Conservation (phyloP, 2,329 filamentous ascomycete species). For the Alternaria gaisen region DNA sequence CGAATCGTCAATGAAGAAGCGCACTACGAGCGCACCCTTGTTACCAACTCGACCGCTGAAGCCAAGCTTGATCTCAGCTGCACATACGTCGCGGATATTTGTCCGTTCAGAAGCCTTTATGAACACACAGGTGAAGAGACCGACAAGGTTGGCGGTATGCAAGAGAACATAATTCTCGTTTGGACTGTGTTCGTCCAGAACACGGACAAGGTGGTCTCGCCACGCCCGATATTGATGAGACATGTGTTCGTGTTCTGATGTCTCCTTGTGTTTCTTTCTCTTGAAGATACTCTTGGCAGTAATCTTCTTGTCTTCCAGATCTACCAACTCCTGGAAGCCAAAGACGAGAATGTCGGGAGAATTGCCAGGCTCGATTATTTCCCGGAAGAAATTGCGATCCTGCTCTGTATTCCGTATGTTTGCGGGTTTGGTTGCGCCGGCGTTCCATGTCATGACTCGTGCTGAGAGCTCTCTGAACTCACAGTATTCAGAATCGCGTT, state of each 20-base stretch:
- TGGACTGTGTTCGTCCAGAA: constrained; percentile 84
- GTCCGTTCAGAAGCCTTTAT: constrained; percentile 81
- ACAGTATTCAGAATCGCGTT: constrained; percentile 82
- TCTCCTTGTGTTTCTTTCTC: constrained; percentile 80
- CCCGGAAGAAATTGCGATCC: constrained; percentile 80
- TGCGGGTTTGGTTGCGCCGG: constrained; percentile 91
- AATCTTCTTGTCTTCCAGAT: constrained; percentile 95
- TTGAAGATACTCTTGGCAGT: constrained; percentile 95
- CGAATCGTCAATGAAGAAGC: constrained; percentile 93
- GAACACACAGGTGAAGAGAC: constrained; percentile 95
- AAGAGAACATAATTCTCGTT: constrained; percentile 82
- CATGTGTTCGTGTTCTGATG: constrained; percentile 86
- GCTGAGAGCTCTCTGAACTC: constrained; percentile 82
- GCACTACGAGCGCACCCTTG: constrained; percentile 90
- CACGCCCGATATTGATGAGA: constrained; percentile 97
- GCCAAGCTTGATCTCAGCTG: constrained; percentile 89
- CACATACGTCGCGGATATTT: constrained; percentile 79
- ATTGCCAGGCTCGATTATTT: constrained; percentile 77
- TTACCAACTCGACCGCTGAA: constrained; percentile 97
- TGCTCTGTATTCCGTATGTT: constrained; percentile 74
- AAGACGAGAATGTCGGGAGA: constrained; percentile 92
- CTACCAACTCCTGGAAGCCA: constrained; percentile 98
- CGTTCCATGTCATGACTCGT: constrained; percentile 93
- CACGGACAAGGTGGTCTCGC: constrained; percentile 86
- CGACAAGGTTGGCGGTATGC: constrained; percentile 89